These are phyloP conservation scores for Zanthoxylum bungeanum DNA, from an alignment of 345 rosid genomes.

Conservation along the genomic window DNA sequence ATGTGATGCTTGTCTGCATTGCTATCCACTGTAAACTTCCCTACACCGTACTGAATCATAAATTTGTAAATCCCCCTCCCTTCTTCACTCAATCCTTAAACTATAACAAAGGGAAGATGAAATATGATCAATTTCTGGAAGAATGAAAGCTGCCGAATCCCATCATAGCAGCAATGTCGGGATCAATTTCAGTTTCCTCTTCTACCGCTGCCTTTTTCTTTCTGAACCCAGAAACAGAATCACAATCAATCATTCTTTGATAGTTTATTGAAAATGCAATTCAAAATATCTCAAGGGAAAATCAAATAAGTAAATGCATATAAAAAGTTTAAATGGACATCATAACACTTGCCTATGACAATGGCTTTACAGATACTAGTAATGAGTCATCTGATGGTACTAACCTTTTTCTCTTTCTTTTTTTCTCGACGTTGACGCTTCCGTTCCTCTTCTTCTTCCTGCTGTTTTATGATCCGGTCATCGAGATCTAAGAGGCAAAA, in stretches of 20 bases:
- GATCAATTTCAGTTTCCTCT: constrained; percentile 80
- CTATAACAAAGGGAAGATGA: neutral
- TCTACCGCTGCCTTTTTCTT: constrained; percentile 69
- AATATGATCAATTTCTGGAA: constrained; percentile 50
- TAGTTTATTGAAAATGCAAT: neutral
- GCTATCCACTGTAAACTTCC: too few relatives aligned
- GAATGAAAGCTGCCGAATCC: constrained; percentile 94
- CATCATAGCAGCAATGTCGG: constrained; percentile 95
- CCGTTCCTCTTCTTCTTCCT: constrained; percentile 87
- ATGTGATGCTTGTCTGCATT: too few relatives aligned
- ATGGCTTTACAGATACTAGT: neutral
- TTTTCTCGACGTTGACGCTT: constrained; percentile 76
- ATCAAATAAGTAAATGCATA: too few relatives aligned
- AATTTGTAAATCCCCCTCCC: too few relatives aligned
- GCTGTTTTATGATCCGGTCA: constrained; percentile 76
- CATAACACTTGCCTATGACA: too few relatives aligned
- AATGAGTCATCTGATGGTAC: constrained; percentile 1
- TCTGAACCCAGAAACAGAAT: constrained; percentile 38
- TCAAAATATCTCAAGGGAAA: neutral
- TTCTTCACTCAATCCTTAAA: neutral
- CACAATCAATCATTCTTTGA: neutral
- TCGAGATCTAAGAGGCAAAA: constrained; percentile 55
- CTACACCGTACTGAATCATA: too few relatives aligned
- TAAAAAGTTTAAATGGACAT: too few relatives aligned
- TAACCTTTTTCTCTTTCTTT: constrained; percentile 95